phyloP scores from a whole-genome alignment of 371 early-diverging fungal genomes.

The Haplosporangium sp. region DNA sequence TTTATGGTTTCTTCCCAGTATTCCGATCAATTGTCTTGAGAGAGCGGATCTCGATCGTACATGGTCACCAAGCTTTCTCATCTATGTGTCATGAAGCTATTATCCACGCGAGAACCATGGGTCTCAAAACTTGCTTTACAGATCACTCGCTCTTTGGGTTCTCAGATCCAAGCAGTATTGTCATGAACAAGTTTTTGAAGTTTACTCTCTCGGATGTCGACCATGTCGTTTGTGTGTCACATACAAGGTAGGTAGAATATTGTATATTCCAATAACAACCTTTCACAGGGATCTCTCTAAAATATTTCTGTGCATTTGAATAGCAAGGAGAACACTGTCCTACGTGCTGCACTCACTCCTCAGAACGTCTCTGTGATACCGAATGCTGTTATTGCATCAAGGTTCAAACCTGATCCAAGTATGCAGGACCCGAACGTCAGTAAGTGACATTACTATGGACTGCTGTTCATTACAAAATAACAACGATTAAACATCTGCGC shows the following conservation, averaged over 20 bases:
- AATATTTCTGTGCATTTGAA: background rate
- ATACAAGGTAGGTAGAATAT: conserved; percentile 80
- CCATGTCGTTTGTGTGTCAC: conserved; percentile 98
- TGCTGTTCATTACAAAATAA: background rate
- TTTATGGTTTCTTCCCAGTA: conserved; percentile 93
- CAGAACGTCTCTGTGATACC: conserved; percentile 97
- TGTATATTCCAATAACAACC: background rate
- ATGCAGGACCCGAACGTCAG: conserved; percentile 83
- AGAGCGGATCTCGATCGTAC: conserved; percentile 96
- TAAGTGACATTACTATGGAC: conserved; percentile 54
- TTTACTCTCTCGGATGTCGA: conserved; percentile 95
- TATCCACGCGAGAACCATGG: conserved; percentile 96
- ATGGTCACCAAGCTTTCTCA: conserved; percentile 98
- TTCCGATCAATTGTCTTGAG: conserved; percentile 93
- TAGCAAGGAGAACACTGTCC: conserved; percentile 97
- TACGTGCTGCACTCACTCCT: conserved; percentile 93
- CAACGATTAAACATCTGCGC: background rate
- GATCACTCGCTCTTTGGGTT: conserved; percentile 99
- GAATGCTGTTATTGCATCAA: conserved; percentile 95
- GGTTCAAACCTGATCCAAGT: conserved; percentile 89
- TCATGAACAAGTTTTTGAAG: conserved; percentile 95
- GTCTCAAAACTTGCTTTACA: conserved; percentile 95
- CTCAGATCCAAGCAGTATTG: conserved; percentile 92
- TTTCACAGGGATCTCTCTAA: background rate
- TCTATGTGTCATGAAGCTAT: conserved; percentile 96